Conservation (phyloP, 1,139 yeast species). For the Geotrichum australiense region DNA sequence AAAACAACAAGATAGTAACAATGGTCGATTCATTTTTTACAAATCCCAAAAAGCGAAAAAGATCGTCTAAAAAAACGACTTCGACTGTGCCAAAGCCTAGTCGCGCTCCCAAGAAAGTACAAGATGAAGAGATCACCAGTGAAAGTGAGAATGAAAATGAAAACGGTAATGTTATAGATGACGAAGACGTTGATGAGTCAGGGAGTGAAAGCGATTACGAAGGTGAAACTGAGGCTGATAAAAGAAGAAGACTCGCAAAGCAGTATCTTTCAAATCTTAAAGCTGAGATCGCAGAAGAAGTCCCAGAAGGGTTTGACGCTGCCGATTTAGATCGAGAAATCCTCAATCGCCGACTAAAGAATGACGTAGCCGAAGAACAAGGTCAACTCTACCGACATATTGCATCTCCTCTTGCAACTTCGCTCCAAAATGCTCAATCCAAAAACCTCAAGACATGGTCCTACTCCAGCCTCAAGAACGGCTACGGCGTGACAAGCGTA, state of each 20-base stretch:
- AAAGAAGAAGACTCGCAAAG: slow-evolving; percentile 87
- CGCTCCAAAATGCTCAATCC: too few relatives aligned
- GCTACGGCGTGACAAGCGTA: slow-evolving; percentile 36
- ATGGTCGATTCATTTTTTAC: slow-evolving; percentile 32
- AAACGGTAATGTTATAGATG: slow-evolving; percentile 11
- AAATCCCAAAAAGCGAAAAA: slow-evolving; percentile 25
- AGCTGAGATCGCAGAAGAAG: slow-evolving; percentile 39
- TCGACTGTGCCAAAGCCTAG: neutral
- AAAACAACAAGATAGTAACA: slow-evolving; percentile 11
- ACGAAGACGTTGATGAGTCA: slow-evolving; percentile 19
- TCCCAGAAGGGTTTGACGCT: slow-evolving; percentile 71
- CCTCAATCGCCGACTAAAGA: slow-evolving; percentile 68
- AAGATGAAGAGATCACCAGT: slow-evolving; percentile 31
- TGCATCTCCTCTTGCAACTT: slow-evolving; percentile 38
- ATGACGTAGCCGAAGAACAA: slow-evolving; percentile 83
- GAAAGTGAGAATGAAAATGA: slow-evolving; percentile 25
- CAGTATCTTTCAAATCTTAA: slow-evolving; percentile 80
- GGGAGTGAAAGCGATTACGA: slow-evolving; percentile 38
- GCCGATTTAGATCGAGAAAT: slow-evolving; percentile 84
- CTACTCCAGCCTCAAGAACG: slow-evolving; percentile 17
- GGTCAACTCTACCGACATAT: slow-evolving; percentile 72
- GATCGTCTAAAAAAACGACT: slow-evolving; percentile 14
- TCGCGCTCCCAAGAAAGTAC: slow-evolving; percentile 16
- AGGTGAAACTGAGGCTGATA: slow-evolving; percentile 82
- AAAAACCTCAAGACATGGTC: slow-evolving; percentile 14